Evolutionary conservation across 371 early-diverging fungal species (phyloP).

Genomic region (Rhizopus sp.): DNA sequence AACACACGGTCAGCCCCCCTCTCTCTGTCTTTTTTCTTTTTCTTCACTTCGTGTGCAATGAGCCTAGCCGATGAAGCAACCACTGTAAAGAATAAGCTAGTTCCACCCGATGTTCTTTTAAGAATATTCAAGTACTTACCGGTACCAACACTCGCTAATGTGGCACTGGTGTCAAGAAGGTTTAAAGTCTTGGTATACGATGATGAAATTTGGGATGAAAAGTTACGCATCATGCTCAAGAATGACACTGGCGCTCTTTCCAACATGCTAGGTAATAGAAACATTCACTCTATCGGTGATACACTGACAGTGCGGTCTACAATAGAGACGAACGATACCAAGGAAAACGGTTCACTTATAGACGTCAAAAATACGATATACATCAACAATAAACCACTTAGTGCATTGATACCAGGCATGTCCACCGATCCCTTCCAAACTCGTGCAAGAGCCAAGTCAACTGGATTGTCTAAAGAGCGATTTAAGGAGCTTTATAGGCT

Average conservation of each 20-base stretch:
- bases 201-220: conserved; percentile 66
- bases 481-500: conserved; percentile 68
- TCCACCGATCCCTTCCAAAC: conserved; percentile 57
- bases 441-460: conserved; percentile 53
- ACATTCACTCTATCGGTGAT: background rate
- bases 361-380: conserved; percentile 36
- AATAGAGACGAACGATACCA: conserved; percentile 10
- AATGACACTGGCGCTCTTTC: conserved; percentile 37
- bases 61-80: background rate
- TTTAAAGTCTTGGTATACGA: conserved; percentile 67
- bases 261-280: conserved; percentile 26
- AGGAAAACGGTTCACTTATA: conserved; percentile 34
- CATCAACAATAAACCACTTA: conserved; percentile 51
- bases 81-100: background rate
- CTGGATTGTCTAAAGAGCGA: conserved; percentile 62
- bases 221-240: conserved; percentile 43
- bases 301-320: background rate
- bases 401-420: conserved; percentile 60
- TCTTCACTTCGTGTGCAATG: background rate
- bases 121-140: conserved; percentile 54
- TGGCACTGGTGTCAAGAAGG: conserved; percentile 58
- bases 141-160: conserved; percentile 46
- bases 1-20: background rate
- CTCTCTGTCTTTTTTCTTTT: background rate
- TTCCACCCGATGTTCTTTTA: conserved; percentile 55